Conservation (phyloP, 2,329 filamentous ascomycete genomes). For the Aspergillus brunneoviolaceus region DNA sequence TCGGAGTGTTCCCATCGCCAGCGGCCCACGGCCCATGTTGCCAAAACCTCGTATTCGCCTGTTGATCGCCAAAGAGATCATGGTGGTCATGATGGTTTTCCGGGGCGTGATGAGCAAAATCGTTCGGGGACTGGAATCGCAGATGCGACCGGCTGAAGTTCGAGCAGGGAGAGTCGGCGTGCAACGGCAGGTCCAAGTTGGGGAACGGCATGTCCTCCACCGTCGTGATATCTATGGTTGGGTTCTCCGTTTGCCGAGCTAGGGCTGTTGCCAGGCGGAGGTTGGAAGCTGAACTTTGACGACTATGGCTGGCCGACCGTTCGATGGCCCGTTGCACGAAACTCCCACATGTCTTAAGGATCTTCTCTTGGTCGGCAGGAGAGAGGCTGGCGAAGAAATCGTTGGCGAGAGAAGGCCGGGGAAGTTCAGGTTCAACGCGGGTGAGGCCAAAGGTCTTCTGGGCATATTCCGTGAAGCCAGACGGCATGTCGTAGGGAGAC, state of each 20-base stretch:
- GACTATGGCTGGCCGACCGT: slow-evolving; percentile 37
- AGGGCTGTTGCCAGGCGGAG: slow-evolving; percentile 39
- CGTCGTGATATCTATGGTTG: slow-evolving; percentile 44
- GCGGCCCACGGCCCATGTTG: slow-evolving; percentile 44
- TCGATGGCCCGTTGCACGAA: slow-evolving; percentile 42
- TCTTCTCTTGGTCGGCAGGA: slow-evolving; percentile 42
- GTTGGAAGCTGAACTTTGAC: slow-evolving; percentile 39
- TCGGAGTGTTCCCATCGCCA: slow-evolving; percentile 44
- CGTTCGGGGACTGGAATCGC: slow-evolving; percentile 44
- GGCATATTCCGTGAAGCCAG: slow-evolving; percentile 44
- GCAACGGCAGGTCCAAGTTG: slow-evolving; percentile 39
- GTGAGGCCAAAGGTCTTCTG: slow-evolving; percentile 40
- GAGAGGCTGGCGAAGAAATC: slow-evolving; percentile 44
- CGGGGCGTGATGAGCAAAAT: slow-evolving; percentile 39
- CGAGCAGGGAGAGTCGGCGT: slow-evolving; percentile 44
- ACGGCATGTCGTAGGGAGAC: slow-evolving; percentile 46
- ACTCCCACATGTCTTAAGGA: slow-evolving; percentile 44
- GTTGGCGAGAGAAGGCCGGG: slow-evolving; percentile 42
- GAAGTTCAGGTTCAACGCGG: slow-evolving; percentile 34
- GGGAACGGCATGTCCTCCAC: slow-evolving; percentile 40
- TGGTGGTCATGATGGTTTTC: slow-evolving; percentile 42
- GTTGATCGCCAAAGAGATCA: slow-evolving; percentile 46
- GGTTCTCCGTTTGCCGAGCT: slow-evolving; percentile 41
- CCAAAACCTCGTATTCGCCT: slow-evolving; percentile 47
- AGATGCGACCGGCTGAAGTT: slow-evolving; percentile 45